phyloP scores from a whole-genome alignment of 2,329 filamentous ascomycete species.

The Phyllosticta citrichinensis region DNA sequence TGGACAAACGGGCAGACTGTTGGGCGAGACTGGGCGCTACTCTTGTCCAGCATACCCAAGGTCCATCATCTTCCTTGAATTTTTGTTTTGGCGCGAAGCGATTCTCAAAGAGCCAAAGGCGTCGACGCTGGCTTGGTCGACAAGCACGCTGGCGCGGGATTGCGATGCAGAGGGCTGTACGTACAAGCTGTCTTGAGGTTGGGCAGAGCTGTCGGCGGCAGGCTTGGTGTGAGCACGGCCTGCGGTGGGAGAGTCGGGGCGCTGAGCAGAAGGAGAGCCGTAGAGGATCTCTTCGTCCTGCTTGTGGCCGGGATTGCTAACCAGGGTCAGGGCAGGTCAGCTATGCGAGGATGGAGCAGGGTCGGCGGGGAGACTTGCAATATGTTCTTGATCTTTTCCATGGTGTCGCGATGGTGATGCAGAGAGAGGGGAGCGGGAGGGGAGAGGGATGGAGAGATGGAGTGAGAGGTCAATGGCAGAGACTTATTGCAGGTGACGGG shows the following conservation, averaged over 20 bases:
- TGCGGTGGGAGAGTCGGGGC: background rate
- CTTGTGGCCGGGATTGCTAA: slow-evolving; percentile 19
- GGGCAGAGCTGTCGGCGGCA: background rate
- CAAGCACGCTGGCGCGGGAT: background rate
- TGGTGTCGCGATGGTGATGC: slow-evolving; percentile 14
- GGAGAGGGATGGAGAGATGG: background rate
- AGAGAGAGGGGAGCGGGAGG: background rate
- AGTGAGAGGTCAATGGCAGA: background rate
- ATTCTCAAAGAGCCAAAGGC: background rate
- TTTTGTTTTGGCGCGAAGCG: background rate
- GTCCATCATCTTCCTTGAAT: background rate
- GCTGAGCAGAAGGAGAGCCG: background rate
- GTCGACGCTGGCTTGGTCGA: background rate
- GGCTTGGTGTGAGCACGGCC: background rate
- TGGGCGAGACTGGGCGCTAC: background rate
- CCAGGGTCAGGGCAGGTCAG: background rate
- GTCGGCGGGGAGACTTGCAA: slow-evolving; percentile 22
- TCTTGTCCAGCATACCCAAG: background rate
- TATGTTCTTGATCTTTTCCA: slow-evolving; percentile 38
- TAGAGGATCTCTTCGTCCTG: slow-evolving; percentile 29
- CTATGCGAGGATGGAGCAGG: background rate
- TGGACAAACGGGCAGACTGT: background rate
- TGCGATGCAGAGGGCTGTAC: background rate
- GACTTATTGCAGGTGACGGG: background rate
- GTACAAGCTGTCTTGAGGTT: background rate